Evolutionary conservation across 352 stramenopile genomes (phyloP), one percentile per base, ranked within the genome.

Genomic region (Pythium coloratum): DNA sequence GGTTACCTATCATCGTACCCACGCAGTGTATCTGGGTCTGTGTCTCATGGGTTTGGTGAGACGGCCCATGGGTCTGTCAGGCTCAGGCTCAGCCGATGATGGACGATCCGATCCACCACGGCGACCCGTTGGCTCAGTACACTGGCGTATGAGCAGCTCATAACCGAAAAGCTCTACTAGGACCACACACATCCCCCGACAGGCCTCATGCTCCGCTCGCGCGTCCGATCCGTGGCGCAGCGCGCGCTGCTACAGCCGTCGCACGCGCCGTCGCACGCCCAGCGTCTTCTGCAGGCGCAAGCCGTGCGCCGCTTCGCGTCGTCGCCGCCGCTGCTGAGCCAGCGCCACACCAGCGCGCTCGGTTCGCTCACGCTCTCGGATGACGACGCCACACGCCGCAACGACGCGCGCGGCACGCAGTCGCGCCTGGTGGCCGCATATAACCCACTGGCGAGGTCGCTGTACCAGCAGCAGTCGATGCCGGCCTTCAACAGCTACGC

Each of bases 121-220:
- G 58, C 58, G 58, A 64, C 58, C 58, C 58, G 58, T 64, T 55
- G 33, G 26, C 47, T 13, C 46, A 24, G 20, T 24, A 24, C 20
- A 0, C 20, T 24, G 20, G 20, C 20, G 20, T 24, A 24, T 24
- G 20, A 30, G 49, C 53, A 16, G 20, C 56, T 40, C 56, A 62
- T 0, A 40, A 56, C 46, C 26, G 10, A 55, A 64, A 30, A 60
- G 34, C 54, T 46, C 54, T 6, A 8, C 18, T 18, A 47, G 18
- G 24, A 42, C 40, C 56, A n/a, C 36, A 30, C 47, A 44, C 30
- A 46, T 33, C 8, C 12, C 34, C 42, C 32, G 33, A 7, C 3
- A 14, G 6, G 30, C 33, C 1, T 49, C 2, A 75, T 75, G 69
- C 64, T 75, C 58, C 69, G 69, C 63, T 59, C 69, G 59, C 58